Conservation (phyloP, 805 yeast genomes). For the Tetrapisispora namnaoensis region DNA sequence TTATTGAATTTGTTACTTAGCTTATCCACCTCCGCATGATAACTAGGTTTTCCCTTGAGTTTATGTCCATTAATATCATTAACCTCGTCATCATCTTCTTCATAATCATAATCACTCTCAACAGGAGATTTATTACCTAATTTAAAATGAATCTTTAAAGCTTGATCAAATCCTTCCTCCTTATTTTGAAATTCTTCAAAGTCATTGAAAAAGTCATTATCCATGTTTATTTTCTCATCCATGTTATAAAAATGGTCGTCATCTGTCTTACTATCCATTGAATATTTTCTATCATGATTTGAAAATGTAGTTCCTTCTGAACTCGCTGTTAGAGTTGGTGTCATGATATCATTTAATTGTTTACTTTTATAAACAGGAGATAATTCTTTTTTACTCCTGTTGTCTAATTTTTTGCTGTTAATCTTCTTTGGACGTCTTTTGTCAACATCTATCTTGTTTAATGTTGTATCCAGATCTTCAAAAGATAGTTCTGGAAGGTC, state of each 20-base stretch:
- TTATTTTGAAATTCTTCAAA: slow-evolving; percentile 22
- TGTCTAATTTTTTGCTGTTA: slow-evolving; percentile 5
- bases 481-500: slow-evolving; percentile 25
- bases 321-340: slow-evolving; percentile 22
- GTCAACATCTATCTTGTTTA: slow-evolving; percentile 6
- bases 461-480: slow-evolving; percentile 26
- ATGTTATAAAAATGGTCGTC: slow-evolving; percentile 8
- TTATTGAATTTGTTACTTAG: not conserved
- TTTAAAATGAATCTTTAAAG: slow-evolving; percentile 15
- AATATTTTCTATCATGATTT: slow-evolving; percentile 5
- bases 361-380: not conserved
- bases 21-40: not conserved
- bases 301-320: slow-evolving; percentile 26
- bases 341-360: not conserved
- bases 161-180: slow-evolving; percentile 21
- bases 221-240: slow-evolving; percentile 16
- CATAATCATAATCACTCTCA: not conserved
- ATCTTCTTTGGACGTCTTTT: slow-evolving; percentile 3
- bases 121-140: not conserved
- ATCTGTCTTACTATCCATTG: not conserved
- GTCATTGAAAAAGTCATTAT: slow-evolving; percentile 20
- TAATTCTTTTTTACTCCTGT: not conserved
- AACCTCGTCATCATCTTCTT: not conserved
- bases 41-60: not conserved
- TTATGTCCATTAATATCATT: too few relatives aligned